Evolutionary conservation across 2,329 filamentous ascomycete species (phyloP).

Genomic region (Talaromyces sp.): DNA sequence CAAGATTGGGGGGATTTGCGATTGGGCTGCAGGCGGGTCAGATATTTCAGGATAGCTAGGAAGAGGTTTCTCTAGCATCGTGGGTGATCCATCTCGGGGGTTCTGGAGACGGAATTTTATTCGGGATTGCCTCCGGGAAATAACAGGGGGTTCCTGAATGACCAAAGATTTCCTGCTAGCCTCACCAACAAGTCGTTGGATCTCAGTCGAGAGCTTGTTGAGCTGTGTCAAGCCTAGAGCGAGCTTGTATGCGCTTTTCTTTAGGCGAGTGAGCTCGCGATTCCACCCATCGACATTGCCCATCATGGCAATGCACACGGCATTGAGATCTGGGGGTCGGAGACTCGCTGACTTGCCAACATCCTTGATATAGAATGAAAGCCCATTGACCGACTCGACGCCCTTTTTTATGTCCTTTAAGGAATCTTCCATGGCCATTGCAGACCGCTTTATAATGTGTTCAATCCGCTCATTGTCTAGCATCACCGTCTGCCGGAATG

Average conservation of each 20-base stretch:
- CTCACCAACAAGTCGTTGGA: slow-evolving; percentile 78
- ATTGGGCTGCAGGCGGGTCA: slow-evolving; percentile 9
- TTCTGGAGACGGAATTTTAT: slow-evolving; percentile 16
- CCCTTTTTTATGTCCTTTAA: slow-evolving; percentile 76
- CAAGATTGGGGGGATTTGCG: background rate
- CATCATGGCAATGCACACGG: slow-evolving; percentile 84
- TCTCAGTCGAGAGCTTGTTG: slow-evolving; percentile 73
- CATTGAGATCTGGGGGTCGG: slow-evolving; percentile 56
- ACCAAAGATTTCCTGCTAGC: slow-evolving; percentile 68
- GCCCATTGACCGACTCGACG: slow-evolving; percentile 67
- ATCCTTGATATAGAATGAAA: slow-evolving; percentile 68
- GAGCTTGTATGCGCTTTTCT: slow-evolving; percentile 66
- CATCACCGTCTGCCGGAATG: slow-evolving; percentile 76
- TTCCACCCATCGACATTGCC: slow-evolving; percentile 90
- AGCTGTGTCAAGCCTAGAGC: slow-evolving; percentile 68
- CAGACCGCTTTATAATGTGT: slow-evolving; percentile 78
- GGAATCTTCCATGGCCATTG: slow-evolving; percentile 68
- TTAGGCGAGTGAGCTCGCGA: slow-evolving; percentile 70
- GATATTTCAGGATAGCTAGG: slow-evolving; percentile 22
- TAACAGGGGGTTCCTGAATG: slow-evolving; percentile 7
- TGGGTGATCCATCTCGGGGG: background rate
- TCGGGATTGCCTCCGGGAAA: slow-evolving; percentile 10
- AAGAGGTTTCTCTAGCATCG: slow-evolving; percentile 25
- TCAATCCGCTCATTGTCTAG: slow-evolving; percentile 89
- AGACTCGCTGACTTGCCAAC: slow-evolving; percentile 61